Evolutionary conservation across 1,284 basidiomycete species (phyloP).

Genomic region (Cutaneotrichosporon sp.): DNA sequence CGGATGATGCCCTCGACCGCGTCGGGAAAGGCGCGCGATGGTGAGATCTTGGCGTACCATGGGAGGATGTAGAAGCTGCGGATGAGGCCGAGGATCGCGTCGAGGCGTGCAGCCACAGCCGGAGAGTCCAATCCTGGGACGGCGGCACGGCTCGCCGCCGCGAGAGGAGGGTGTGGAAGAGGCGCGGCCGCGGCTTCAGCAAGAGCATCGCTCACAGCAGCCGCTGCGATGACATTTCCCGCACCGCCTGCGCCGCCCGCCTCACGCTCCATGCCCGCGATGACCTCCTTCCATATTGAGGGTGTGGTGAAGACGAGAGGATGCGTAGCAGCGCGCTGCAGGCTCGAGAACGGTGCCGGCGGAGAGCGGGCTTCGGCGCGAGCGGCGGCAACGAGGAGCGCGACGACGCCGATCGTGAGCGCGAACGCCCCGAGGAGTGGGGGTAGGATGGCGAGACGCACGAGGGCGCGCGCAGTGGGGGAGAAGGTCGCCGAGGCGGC

Average conservation of each 20-base stretch:
- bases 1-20: constrained; percentile 78
- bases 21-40: constrained; percentile 81
- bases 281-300: constrained; percentile 1
- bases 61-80: constrained; percentile 78
- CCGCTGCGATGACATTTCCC: neutral
- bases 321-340: constrained; percentile 13
- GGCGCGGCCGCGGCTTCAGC: constrained; percentile 1
- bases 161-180: neutral
- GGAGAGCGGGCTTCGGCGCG: constrained; percentile 3
- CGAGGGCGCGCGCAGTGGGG: neutral
- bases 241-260: neutral
- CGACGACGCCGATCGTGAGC: neutral
- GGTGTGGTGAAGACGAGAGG: constrained; percentile 13
- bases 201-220: neutral
- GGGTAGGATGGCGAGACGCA: neutral
- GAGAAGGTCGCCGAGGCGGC: neutral
- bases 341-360: constrained; percentile 1
- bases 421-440: constrained; percentile 2
- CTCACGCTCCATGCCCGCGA: neutral
- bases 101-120: constrained; percentile 63
- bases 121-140: constrained; percentile 16
- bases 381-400: neutral
- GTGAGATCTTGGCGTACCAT: constrained; percentile 83
- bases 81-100: constrained; percentile 75
- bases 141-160: neutral